These are phyloP conservation scores for Syzygium grande DNA, from an alignment of 345 rosid genomes.

Conservation along the genomic window DNA sequence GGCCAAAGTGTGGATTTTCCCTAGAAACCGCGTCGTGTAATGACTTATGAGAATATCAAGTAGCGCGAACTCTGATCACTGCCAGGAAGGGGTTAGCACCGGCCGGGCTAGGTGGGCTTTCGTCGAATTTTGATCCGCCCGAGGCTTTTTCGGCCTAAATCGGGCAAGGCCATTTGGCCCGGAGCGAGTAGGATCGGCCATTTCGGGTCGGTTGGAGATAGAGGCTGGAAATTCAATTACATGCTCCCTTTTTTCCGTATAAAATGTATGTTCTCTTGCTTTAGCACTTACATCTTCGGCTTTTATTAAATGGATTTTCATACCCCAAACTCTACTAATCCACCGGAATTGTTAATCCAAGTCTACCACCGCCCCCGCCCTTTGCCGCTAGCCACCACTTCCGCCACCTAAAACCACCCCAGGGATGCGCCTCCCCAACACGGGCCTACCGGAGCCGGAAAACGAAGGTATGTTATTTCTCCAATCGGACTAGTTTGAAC, in stretches of 20 bases:
- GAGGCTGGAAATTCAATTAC: background rate
- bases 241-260: background rate
- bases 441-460: background rate
- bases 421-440: background rate
- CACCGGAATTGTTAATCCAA: background rate
- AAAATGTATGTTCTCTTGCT: background rate
- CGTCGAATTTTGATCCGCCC: background rate
- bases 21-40: background rate
- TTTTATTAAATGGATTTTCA: background rate
- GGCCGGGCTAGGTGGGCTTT: background rate
- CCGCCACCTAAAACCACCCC: background rate
- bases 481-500: background rate
- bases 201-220: background rate
- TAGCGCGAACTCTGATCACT: background rate
- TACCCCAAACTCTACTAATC: background rate
- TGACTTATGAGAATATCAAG: too few relatives aligned
- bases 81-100: background rate
- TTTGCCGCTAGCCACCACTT: background rate
- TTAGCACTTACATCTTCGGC: background rate
- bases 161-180: background rate
- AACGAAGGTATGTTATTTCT: background rate
- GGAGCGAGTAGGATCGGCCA: background rate
- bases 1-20: background rate
- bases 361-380: background rate
- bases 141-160: background rate